Base-by-base conservation (phyloP, 2,329 filamentous ascomycete genomes). In the Pseudogymnoascus sp. region DNA sequence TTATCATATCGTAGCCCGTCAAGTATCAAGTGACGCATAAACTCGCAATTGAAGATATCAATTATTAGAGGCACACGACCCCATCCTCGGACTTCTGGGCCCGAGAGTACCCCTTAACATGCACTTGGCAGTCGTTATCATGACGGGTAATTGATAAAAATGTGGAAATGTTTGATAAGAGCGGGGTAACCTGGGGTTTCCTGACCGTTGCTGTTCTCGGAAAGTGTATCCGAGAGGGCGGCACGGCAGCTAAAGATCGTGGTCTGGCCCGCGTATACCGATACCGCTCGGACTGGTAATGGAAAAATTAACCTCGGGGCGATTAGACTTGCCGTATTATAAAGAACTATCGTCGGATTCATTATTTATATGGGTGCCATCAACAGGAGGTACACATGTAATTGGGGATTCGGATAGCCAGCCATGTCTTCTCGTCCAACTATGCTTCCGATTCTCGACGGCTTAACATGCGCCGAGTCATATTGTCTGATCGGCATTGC, bases 111-210 rank as follows among this genome's bases (percentile, higher is more conserved):
- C 14, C 20, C 22, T 11, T 6, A 37, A 57, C 36, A 20, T 11
- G 3, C 60, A 61, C 57, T 64, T 62, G 59, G 59, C 58, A 57
- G 22, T 63, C 47, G 60, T 65, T 57, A 60, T 61, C 62, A 62
- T 61, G 58, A 60, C 62, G 61, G 57, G 15, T 57, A 59, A 20
- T 35, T 43, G 30, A 63, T 61, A 62, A 59, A 61, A 58, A 50
- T 38, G 41, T 47, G 62, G 57, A 38, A 60, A 39, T 37, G 25
- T 38, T 57, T n/a, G 15, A 59, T 60, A 38, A 57, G 39, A 62
- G 60, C 18, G 35, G 22, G 47, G 53, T 61, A 28, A 25, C 9
- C 61, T 61, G 47, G 59, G 60, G 38, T 59, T 30, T 43, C 43
- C 25, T 33, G 47, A 20, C 47, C 28, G n/a, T 53, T 53, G 15